Base-by-base conservation (phyloP, 495 filamentous ascomycete genomes). In the Amorphotheca resinae region DNA sequence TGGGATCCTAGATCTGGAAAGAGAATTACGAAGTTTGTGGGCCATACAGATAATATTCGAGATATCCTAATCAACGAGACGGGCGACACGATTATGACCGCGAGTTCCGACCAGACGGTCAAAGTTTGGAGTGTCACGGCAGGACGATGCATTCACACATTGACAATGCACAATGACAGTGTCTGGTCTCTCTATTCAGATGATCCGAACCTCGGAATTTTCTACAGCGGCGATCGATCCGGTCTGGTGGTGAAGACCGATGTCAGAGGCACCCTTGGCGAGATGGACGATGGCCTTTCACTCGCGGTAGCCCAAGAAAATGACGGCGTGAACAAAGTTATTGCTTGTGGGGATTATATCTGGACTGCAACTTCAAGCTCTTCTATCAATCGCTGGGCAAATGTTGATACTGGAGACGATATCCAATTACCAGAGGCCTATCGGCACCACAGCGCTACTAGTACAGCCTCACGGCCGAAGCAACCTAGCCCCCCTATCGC, bases 101-200 rank as follows among this genome's bases (percentile, higher is more conserved):
- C 87, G 2, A 95, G 87, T 38, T 93, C 91, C 1, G 91, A 98
- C 58, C 86, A 91, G 59, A 95, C 91, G 0, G 80, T 98, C 64
- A 98, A 98, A 62, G 76, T 96, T 17, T 98, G 91, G 91, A 95
- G 87, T 37, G 74, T 95, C 35, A 87, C 85, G 1, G 88, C 86
- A 9, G 91, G 89, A 26, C 73, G 91, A 46, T 96, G 91, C 68
- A 84, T 95, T 80, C 83, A 95, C 62, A 98, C 93, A 3, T 69
- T 98, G 41, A 95, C 87, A 12, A 96, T 96, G 91, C 91, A 98
- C 58, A 93, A 91, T 58, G 86, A 93, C 54, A 95, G 87, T 57
- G 89, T 98, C 15, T 98, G 91, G 91, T 91, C 87, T 21, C 70
- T 98, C 15, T 93, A 81, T 55, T 95, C 91, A 0, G 78, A 89